Conservation (phyloP, 192 early-diverging fungal species). For the Mortierella hygrophila region DNA sequence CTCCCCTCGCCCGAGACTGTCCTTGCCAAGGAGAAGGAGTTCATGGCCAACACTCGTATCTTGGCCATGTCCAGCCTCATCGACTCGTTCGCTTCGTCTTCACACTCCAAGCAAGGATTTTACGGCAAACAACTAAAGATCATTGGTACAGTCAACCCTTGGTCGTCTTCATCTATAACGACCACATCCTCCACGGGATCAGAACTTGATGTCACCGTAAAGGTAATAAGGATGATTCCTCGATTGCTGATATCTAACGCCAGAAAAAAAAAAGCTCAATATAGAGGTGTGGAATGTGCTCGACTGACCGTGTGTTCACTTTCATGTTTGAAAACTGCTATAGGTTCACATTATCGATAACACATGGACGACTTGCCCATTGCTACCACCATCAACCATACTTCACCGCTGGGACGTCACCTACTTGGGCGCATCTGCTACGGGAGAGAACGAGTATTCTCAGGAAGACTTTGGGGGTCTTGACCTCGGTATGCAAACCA, state of each 20-base stretch:
- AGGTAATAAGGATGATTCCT: conserved; percentile 26
- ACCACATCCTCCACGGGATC: conserved; percentile 16
- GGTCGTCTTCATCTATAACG: neutral
- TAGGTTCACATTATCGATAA: conserved; percentile 53
- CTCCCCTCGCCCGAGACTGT: conserved; percentile 18
- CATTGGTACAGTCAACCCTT: conserved; percentile 22
- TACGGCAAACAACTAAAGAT: conserved; percentile 54
- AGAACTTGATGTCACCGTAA: conserved; percentile 44
- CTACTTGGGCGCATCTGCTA: conserved; percentile 7
- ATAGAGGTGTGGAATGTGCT: neutral
- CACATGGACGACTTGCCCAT: conserved; percentile 50
- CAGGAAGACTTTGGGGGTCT: conserved; percentile 23
- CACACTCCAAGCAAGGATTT: conserved; percentile 46
- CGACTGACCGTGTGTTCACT: neutral
- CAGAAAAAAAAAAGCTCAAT: neutral
- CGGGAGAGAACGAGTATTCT: conserved; percentile 1
- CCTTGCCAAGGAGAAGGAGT: conserved; percentile 49
- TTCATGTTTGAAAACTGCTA: neutral
- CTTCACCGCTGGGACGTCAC: conserved; percentile 50
- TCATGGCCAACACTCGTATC: conserved; percentile 52
- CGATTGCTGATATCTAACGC: neutral
- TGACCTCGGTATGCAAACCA: conserved; percentile 27
- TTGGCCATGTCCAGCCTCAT: conserved; percentile 49
- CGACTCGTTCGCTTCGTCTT: conserved; percentile 28
- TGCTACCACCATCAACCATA: conserved; percentile 40